These are phyloP conservation scores for Allantophomopsis lycopodina DNA, from an alignment of 2,329 filamentous ascomycete genomes.

Conservation along the genomic window DNA sequence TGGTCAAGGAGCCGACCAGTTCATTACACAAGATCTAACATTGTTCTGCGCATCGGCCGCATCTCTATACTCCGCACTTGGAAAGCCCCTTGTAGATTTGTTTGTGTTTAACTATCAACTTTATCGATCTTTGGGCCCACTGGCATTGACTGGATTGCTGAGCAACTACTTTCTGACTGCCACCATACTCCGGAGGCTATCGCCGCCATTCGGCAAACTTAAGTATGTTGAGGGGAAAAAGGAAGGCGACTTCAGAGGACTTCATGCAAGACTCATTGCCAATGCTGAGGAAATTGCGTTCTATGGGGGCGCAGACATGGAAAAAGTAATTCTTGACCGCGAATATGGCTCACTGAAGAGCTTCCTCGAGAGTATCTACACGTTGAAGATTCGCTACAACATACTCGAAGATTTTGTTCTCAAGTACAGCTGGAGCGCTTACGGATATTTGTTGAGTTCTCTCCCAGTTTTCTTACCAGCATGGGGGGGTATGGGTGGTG, in stretches of 20 bases:
- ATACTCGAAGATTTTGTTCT: conserved; percentile 97
- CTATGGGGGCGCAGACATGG: conserved; percentile 89
- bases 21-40: conserved; percentile 93
- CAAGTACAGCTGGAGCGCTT: conserved; percentile 98
- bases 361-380: conserved; percentile 98
- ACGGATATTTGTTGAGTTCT: conserved; percentile 87
- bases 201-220: conserved; percentile 90
- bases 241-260: conserved; percentile 85
- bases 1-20: conserved; percentile 86
- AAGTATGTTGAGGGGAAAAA: conserved; percentile 92
- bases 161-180: conserved; percentile 93
- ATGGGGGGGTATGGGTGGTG: conserved; percentile 75
- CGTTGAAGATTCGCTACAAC: conserved; percentile 95
- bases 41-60: conserved; percentile 89
- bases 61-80: conserved; percentile 85
- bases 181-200: conserved; percentile 74
- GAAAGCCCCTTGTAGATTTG: conserved; percentile 95
- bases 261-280: conserved; percentile 85
- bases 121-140: conserved; percentile 76
- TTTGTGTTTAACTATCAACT: conserved; percentile 98
- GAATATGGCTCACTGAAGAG: conserved; percentile 87
- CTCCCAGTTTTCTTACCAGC: conserved; percentile 88
- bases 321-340: conserved; percentile 81
- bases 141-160: conserved; percentile 74
- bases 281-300: conserved; percentile 98